Percentiles rank a stretch among this genome's conserved stretches.
Evolutionary conservation across 1,139 yeast species (phyloP).

Genomic region (Meyerozyma carpophila): DNA sequence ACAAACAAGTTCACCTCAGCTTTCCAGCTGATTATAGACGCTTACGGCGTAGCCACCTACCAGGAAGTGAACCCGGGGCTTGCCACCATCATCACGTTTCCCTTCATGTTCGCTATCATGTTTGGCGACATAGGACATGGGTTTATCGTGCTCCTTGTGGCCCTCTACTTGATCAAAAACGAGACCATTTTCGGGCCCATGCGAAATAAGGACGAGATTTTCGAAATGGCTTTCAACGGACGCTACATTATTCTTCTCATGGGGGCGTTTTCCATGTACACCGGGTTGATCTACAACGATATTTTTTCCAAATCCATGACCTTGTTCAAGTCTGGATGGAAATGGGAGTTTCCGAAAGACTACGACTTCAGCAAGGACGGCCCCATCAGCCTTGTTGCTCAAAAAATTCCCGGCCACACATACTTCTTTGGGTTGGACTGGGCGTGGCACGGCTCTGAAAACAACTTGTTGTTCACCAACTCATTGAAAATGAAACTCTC

Average conservation of each 20-base stretch:
- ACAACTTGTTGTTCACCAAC: slow-evolving; percentile 81
- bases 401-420: slow-evolving; percentile 47
- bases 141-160: slow-evolving; percentile 67
- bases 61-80: slow-evolving; percentile 95
- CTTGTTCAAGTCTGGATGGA: slow-evolving; percentile 83
- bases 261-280: slow-evolving; percentile 92
- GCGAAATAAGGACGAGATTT: slow-evolving; percentile 82
- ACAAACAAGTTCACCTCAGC: slow-evolving; percentile 91
- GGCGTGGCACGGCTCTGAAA: slow-evolving; percentile 97
- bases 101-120: slow-evolving; percentile 98
- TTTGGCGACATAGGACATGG: slow-evolving; percentile 99
- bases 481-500: slow-evolving; percentile 96
- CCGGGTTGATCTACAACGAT: slow-evolving; percentile 92
- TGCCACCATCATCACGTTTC: slow-evolving; percentile 92
- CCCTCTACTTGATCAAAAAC: slow-evolving; percentile 60
- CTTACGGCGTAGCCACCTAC: slow-evolving; percentile 90
- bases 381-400: slow-evolving; percentile 49
- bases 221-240: slow-evolving; percentile 94
- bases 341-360: slow-evolving; percentile 64
- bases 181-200: slow-evolving; percentile 61
- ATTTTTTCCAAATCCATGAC: slow-evolving; percentile 87
- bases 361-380: slow-evolving; percentile 55
- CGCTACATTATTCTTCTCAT: slow-evolving; percentile 82
- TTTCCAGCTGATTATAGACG: slow-evolving; percentile 90
- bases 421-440: slow-evolving; percentile 88